These are phyloP conservation scores for Rosa persica DNA, from an alignment of 306 rosid genomes.

Conservation along the genomic window DNA sequence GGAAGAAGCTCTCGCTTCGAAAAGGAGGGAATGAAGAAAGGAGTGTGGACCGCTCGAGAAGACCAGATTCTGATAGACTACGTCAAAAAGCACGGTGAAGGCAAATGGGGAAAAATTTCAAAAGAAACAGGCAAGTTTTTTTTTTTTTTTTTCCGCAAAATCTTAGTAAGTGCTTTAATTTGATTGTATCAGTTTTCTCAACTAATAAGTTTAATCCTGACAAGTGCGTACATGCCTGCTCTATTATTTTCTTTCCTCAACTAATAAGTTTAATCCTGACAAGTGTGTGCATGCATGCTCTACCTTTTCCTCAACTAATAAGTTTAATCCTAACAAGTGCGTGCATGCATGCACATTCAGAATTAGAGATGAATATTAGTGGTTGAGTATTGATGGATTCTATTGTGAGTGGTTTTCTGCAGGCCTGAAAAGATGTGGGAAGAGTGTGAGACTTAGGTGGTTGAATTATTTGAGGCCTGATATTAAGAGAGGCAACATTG, in stretches of 20 bases:
- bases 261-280: neutral
- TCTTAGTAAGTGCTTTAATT: neutral
- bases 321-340: neutral
- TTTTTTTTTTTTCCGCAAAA: too few species aligned
- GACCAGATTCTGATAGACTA: conserved; percentile 37
- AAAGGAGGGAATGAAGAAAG: conserved; percentile 27
- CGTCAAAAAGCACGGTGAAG: conserved; percentile 40
- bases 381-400: neutral
- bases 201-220: neutral
- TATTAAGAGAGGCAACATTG: conserved; percentile 36
- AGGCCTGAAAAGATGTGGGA: conserved; percentile 39
- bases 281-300: neutral
- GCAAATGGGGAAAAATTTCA: conserved; percentile 46
- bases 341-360: neutral
- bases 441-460: conserved; percentile 39
- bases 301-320: neutral
- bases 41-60: conserved; percentile 42
- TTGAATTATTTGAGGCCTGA: conserved; percentile 32
- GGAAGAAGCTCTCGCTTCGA: conserved; percentile 23
- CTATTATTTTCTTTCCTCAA: too few species aligned
- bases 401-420: neutral
- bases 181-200: neutral
- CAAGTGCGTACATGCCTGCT: neutral
- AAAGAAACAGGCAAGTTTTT: conserved; percentile 34
- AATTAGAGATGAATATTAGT: neutral